phyloP scores from a whole-genome alignment of 208 protist species.

The Leishmania braziliensis region DNA sequence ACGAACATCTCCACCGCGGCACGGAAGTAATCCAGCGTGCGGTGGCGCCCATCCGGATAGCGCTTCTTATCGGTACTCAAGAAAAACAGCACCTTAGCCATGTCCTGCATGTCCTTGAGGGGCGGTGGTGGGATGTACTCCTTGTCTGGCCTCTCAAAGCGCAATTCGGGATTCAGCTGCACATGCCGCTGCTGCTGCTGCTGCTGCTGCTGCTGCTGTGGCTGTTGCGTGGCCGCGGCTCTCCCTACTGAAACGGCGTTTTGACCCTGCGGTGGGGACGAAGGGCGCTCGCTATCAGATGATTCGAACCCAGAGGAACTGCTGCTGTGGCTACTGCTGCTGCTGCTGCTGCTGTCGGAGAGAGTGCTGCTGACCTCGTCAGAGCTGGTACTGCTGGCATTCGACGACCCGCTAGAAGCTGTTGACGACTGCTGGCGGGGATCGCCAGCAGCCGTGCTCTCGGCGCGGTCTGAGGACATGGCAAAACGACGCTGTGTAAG shows the following conservation, averaged over 20 bases:
- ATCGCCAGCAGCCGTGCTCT: background rate
- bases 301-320: slow-evolving; percentile 13
- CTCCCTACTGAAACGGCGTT: slow-evolving; percentile 5
- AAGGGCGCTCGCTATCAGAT: slow-evolving; percentile 9
- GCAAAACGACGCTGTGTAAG: background rate
- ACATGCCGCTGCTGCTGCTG: slow-evolving; percentile 25
- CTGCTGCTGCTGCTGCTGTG: slow-evolving; percentile 1
- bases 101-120: slow-evolving; percentile 28
- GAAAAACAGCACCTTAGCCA: slow-evolving; percentile 33
- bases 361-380: slow-evolving; percentile 21
- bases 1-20: slow-evolving; percentile 84
- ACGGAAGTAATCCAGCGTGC: slow-evolving; percentile 79
- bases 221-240: background rate
- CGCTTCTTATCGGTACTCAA: slow-evolving; percentile 49
- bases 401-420: slow-evolving; percentile 27
- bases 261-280: slow-evolving; percentile 1
- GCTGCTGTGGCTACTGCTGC: slow-evolving; percentile 19
- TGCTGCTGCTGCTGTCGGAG: slow-evolving; percentile 28
- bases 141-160: slow-evolving; percentile 69
- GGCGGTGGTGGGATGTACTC: slow-evolving; percentile 68
- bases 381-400: slow-evolving; percentile 27
- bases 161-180: slow-evolving; percentile 65
- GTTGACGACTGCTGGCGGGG: background rate
- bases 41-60: slow-evolving; percentile 73
- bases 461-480: slow-evolving; percentile 6